Base-by-base conservation (phyloP, 257 asterid genomes). In the Orobanche coerulescens region DNA sequence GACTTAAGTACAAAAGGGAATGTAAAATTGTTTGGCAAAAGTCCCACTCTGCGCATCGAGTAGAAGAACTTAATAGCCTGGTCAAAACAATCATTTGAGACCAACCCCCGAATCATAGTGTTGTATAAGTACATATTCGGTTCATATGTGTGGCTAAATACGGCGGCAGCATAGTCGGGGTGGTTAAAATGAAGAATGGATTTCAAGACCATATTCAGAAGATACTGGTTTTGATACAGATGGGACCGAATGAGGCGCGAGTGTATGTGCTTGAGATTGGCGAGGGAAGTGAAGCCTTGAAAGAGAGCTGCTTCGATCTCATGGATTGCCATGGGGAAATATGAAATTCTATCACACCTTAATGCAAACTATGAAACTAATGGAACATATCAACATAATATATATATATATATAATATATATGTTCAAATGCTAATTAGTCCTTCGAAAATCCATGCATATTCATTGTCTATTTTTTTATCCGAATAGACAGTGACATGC, bases 101-200 rank as follows among this genome's bases (percentile, higher is more conserved):
- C 75, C 25, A 73, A 36, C 31, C 78, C 66, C 14, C 65, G 71
- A 36, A 73, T 64, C 78, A 73, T 63, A 1, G 78, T 63, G 8
- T 69, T 59, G 68, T 57, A 73, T 7, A 63, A 23, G 40, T 67
- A 71, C 7, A 68, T 43, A 64, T 68, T 68, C 56, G 78, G 75
- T 4, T 58, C 40, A 39, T 23, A 23, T 11, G 71, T 39, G 31
- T 58, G 61, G 55, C 54, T 24, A 15, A 73, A 73, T 13, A 73
- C 49, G 26, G 69, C 18, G 8, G 11, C 1, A 47, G 78, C 73
- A 49, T 73, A 73, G 25, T 64, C 65, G 25, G 57, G 58, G 54
- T 36, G 78, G 44, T 51, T 50, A 71, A 73, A 73, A 64, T 73
- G 70, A 61, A 73, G 68, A 55, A 68, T 71, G 55, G 69, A 68